Evolutionary conservation across 2,329 filamentous ascomycete genomes (phyloP).

Genomic region (Calonectria multiphialidica): DNA sequence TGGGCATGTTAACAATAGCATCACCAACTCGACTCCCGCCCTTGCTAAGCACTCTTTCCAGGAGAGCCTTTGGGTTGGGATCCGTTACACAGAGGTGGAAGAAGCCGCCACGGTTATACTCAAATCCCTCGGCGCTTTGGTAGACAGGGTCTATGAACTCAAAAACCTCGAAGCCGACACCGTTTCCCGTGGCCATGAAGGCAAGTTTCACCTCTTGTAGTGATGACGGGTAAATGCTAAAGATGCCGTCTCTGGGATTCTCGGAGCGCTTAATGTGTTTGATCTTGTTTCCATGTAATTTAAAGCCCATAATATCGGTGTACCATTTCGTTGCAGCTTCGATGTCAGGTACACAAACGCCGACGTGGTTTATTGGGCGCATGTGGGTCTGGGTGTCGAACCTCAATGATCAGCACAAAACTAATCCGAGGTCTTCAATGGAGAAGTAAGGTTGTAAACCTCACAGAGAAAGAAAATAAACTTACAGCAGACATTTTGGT

Average conservation of each 20-base stretch:
- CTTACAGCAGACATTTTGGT: neutral
- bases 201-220: neutral
- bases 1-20: neutral
- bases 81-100: constrained; percentile 1
- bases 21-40: neutral
- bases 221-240: neutral
- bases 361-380: neutral
- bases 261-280: neutral
- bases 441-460: no score
- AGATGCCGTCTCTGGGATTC: neutral
- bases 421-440: no score
- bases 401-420: no score
- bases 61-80: neutral
- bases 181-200: neutral
- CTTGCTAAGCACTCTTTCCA: neutral
- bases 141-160: neutral
- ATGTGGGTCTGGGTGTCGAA: neutral
- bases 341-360: neutral
- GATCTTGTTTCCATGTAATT: neutral
- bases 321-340: neutral
- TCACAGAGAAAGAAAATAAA: no score
- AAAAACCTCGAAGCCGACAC: constrained; percentile 5
- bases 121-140: neutral
- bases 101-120: neutral
- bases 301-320: neutral